Conservation (phyloP, 2,329 filamentous ascomycete species). For the Aspergillus novofumigatus region DNA sequence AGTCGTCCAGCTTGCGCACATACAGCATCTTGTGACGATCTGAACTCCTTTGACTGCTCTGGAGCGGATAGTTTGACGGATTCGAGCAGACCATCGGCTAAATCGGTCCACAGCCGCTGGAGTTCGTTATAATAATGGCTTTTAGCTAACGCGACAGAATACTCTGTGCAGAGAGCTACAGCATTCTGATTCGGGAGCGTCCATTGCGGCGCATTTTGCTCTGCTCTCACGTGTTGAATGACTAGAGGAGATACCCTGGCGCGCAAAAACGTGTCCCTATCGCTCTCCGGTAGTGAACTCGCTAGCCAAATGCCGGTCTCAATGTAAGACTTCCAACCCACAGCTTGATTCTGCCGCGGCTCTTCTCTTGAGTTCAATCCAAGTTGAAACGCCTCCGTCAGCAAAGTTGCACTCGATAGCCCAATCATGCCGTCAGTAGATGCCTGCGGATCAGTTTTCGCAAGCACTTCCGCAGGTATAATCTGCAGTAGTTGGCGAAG, state of each 20-base stretch:
- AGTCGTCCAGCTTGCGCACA: constrained; percentile 65
- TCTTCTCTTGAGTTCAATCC: constrained; percentile 75
- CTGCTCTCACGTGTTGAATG: constrained; percentile 49
- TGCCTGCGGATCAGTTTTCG: constrained; percentile 21
- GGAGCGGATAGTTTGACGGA: constrained; percentile 71
- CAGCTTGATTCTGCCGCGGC: constrained; percentile 60
- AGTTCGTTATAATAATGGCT: constrained; percentile 48
- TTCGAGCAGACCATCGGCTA: constrained; percentile 60
- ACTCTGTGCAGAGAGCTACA: constrained; percentile 36
- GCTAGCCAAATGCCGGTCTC: constrained; percentile 56
- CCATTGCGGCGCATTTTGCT: constrained; percentile 47
- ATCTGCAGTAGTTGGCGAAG: constrained; percentile 58
- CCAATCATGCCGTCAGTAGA: constrained; percentile 20
- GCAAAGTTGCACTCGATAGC: constrained; percentile 52
- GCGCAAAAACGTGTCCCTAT: constrained; percentile 43
- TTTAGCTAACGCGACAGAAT: constrained; percentile 34
- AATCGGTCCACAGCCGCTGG: constrained; percentile 56
- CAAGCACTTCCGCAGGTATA: constrained; percentile 50
- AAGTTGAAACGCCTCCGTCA: constrained; percentile 64
- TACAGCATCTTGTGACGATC: constrained; percentile 66
- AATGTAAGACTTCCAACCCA: constrained; percentile 74
- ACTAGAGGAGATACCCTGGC: constrained; percentile 51
- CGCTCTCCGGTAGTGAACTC: constrained; percentile 45
- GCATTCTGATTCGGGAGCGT: constrained; percentile 42
- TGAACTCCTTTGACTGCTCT: constrained; percentile 74